Evolutionary conservation across 768 basidiomycete species (phyloP), one percentile per base, ranked within the genome.

Genomic region (Boletus rubescentipes): DNA sequence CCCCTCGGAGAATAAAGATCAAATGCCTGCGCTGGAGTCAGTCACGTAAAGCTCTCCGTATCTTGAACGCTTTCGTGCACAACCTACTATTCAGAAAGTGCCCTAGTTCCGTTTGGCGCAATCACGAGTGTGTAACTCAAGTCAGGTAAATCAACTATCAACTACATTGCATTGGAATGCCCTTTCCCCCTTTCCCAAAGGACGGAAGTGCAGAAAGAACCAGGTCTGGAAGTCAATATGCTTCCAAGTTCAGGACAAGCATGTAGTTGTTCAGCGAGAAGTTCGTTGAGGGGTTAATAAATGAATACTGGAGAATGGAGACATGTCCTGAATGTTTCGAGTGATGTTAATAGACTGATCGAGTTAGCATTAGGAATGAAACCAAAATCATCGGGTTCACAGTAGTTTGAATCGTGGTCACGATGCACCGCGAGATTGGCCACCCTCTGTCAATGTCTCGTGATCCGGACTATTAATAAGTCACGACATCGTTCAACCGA

Each of bases 401-500:
- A 23, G 21, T n/a, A 29, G 26, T 35, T 26, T n/a, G n/a, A n/a
- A n/a, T n/a, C n/a, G n/a, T 26, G n/a, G n/a, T n/a, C n/a, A n/a
- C 8, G 36, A 18, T n/a, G n/a, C n/a, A n/a, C n/a, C n/a, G n/a
- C n/a, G n/a, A n/a, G n/a, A n/a, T n/a, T n/a, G n/a, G n/a, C 16
- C n/a, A 29, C 31, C 39, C 15, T 35, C n/a, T n/a, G n/a, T n/a
- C n/a, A n/a, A n/a, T n/a, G n/a, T n/a, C n/a, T n/a, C n/a, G n/a
- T n/a, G n/a, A n/a, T n/a, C n/a, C n/a, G 32, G 36, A 2, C 37
- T 5, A 2, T 11, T 49, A 46, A 46, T 56, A 63, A 35, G 39
- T 37, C 23, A 54, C 34, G 10, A 11, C 18, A 18, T 48, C 51
- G 38, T 56, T 50, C 15, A 65, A 58, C 73, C 76, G 84, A 1